phyloP scores from a whole-genome alignment of 2,329 filamentous ascomycete genomes.

The Dactylellina drechsleri region DNA sequence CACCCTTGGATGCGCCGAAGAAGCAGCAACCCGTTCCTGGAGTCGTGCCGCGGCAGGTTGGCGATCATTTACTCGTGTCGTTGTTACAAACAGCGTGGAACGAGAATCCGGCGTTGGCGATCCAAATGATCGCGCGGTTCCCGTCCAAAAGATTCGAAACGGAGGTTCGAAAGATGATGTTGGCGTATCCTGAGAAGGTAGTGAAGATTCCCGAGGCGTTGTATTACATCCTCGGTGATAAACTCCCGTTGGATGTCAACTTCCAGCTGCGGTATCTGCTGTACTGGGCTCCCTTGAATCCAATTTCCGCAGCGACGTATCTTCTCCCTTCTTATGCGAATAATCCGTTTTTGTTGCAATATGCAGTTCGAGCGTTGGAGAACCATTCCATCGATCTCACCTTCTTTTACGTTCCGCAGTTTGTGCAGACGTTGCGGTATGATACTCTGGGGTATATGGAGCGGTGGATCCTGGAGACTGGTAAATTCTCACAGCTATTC shows the following conservation, averaged over 20 bases:
- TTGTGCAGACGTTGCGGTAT: slow-evolving; percentile 93
- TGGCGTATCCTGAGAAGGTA: slow-evolving; percentile 85
- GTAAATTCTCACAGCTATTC: slow-evolving; percentile 96
- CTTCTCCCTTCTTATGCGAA: slow-evolving; percentile 91
- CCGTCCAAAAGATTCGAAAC: slow-evolving; percentile 76
- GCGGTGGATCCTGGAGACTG: slow-evolving; percentile 95
- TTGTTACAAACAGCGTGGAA: slow-evolving; percentile 85
- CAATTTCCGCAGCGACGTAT: slow-evolving; percentile 89
- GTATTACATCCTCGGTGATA: slow-evolving; percentile 79
- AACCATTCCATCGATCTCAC: slow-evolving; percentile 95
- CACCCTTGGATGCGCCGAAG: slow-evolving; percentile 75
- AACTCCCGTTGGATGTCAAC: slow-evolving; percentile 80
- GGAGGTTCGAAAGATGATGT: slow-evolving; percentile 80
- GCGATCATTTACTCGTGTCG: slow-evolving; percentile 65
- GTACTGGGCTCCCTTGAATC: slow-evolving; percentile 92
- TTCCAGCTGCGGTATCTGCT: slow-evolving; percentile 88
- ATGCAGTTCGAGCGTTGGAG: slow-evolving; percentile 93
- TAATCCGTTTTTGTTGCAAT: slow-evolving; percentile 92
- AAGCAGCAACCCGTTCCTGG: slow-evolving; percentile 62
- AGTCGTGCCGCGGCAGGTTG: slow-evolving; percentile 60
- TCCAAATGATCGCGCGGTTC: slow-evolving; percentile 84
- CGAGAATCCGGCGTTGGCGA: slow-evolving; percentile 84
- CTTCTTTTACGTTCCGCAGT: slow-evolving; percentile 98
- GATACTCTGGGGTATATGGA: slow-evolving; percentile 94
- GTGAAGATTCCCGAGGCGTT: slow-evolving; percentile 83